Conservation (phyloP, 768 basidiomycete species). For the Cytidiella melzeri region DNA sequence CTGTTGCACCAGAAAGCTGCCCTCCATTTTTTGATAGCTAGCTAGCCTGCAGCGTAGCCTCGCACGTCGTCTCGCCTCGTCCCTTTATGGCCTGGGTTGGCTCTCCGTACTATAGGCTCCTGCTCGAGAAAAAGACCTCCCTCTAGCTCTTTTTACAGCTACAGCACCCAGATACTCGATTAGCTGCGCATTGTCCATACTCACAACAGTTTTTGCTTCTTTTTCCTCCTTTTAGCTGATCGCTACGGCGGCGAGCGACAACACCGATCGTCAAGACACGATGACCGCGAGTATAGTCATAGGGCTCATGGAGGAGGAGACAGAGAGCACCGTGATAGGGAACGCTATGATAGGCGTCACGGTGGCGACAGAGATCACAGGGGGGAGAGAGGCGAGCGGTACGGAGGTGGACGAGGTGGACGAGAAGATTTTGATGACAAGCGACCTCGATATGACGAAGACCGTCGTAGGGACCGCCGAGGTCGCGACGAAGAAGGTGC, state of each 20-base stretch:
- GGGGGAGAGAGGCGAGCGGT: slow-evolving; percentile 27
- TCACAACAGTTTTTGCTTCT: slow-evolving; percentile 28
- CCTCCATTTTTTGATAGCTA: slow-evolving; percentile 54
- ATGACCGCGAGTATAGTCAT: slow-evolving; percentile 19
- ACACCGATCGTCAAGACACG: slow-evolving; percentile 28
- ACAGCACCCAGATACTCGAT: not conserved
- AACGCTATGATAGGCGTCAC: slow-evolving; percentile 13
- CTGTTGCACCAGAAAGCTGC: slow-evolving; percentile 34
- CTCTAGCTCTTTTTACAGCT: not conserved
- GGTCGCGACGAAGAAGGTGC: slow-evolving; percentile 33
- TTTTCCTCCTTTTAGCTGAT: slow-evolving; percentile 38
- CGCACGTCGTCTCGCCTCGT: slow-evolving; percentile 10
- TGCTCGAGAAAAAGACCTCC: slow-evolving; percentile 21
- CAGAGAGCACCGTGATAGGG: slow-evolving; percentile 24
- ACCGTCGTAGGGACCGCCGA: slow-evolving; percentile 28
- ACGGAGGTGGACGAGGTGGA: slow-evolving; percentile 18
- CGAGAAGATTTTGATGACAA: slow-evolving; percentile 16
- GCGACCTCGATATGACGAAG: slow-evolving; percentile 33
- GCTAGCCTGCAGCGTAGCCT: slow-evolving; percentile 36
- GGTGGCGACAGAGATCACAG: slow-evolving; percentile 25
- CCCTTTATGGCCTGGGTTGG: slow-evolving; percentile 4
- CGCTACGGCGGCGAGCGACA: slow-evolving; percentile 46
- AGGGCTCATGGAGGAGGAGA: slow-evolving; percentile 19
- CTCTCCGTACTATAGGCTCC: slow-evolving; percentile 26
- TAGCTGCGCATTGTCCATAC: slow-evolving; percentile 8